A percentile compares a stretch with the other conserved stretches of the same genome.
Evolutionary conservation across 2,329 filamentous ascomycete species (phyloP).

Genomic region (Torrubiella hemipterigena): DNA sequence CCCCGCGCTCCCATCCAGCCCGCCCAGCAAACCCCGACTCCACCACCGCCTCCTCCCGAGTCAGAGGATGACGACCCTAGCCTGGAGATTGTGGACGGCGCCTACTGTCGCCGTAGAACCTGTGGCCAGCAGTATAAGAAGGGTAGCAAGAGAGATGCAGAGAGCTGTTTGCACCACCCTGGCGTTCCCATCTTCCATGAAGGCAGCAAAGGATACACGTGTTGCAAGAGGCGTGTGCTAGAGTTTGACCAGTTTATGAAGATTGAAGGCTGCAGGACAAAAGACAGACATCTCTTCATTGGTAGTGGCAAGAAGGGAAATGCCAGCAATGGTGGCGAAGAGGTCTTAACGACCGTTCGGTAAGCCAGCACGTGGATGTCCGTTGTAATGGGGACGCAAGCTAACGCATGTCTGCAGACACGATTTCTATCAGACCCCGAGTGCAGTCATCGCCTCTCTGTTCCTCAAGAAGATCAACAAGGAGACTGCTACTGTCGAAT

Average conservation of each 20-base stretch:
- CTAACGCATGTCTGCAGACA: conserved; percentile 24
- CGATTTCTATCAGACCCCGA: conserved; percentile 91
- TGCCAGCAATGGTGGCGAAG: conserved; percentile 43
- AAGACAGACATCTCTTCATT: conserved; percentile 72
- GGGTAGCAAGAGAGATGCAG: conserved; percentile 48
- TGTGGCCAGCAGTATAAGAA: conserved; percentile 59
- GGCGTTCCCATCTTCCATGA: conserved; percentile 92
- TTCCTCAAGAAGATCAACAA: conserved; percentile 98
- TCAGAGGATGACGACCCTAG: conserved; percentile 79
- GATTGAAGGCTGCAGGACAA: conserved; percentile 81
- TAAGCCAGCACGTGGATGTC: no score
- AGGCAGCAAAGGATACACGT: conserved; percentile 94
- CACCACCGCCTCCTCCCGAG: conserved; percentile 55
- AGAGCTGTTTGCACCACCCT: conserved; percentile 80
- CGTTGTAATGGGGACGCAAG: neutral
- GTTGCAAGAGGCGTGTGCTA: conserved; percentile 87
- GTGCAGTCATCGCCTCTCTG: conserved; percentile 76
- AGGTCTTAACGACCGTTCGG: conserved; percentile 68
- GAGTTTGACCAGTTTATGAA: conserved; percentile 98
- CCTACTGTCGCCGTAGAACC: conserved; percentile 64
- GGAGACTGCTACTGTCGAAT: conserved; percentile 58
- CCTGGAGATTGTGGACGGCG: conserved; percentile 59
- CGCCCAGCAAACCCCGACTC: conserved; percentile 33
- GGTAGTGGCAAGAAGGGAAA: conserved; percentile 59
- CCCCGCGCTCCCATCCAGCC: conserved; percentile 22